Evolutionary conservation across 2,329 filamentous ascomycete species (phyloP).

Genomic region (Dactylellina haptotyla): DNA sequence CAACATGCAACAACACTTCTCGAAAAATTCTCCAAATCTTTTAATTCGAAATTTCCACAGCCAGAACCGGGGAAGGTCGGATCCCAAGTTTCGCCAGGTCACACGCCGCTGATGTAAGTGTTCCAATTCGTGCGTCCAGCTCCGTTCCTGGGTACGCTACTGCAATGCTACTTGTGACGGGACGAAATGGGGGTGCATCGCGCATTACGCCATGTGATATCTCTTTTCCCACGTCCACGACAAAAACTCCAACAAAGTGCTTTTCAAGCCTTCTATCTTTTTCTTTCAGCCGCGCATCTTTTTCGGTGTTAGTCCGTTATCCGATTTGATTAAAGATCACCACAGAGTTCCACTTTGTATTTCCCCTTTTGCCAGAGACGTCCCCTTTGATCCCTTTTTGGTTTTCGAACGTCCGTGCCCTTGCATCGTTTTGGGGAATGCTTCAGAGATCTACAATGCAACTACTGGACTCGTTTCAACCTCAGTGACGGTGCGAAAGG

Average conservation of each 20-base stretch:
- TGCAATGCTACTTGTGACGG: not conserved
- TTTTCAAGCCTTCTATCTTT: no score
- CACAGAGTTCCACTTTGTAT: no score
- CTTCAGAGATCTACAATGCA: constrained; percentile 1
- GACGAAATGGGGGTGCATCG: not conserved
- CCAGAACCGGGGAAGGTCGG: not conserved
- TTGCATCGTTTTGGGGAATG: not conserved
- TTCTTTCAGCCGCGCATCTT: no score
- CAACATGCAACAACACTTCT: not conserved
- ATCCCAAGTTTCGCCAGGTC: not conserved
- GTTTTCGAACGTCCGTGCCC: not conserved
- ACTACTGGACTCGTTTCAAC: not conserved
- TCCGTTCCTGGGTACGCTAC: no score
- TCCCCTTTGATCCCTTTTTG: not conserved
- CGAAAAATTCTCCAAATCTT: not conserved
- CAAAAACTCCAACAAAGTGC: not conserved
- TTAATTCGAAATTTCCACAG: not conserved
- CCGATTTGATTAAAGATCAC: no score
- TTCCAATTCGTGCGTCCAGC: not conserved
- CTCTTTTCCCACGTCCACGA: not conserved
- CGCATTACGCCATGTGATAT: no score
- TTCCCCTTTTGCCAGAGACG: not conserved
- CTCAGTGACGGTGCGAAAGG: not conserved
- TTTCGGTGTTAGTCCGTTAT: no score
- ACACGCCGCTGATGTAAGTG: constrained; percentile 12